phyloP scores from a whole-genome alignment of 371 early-diverging fungal species.

The Parasitella parasitica region DNA sequence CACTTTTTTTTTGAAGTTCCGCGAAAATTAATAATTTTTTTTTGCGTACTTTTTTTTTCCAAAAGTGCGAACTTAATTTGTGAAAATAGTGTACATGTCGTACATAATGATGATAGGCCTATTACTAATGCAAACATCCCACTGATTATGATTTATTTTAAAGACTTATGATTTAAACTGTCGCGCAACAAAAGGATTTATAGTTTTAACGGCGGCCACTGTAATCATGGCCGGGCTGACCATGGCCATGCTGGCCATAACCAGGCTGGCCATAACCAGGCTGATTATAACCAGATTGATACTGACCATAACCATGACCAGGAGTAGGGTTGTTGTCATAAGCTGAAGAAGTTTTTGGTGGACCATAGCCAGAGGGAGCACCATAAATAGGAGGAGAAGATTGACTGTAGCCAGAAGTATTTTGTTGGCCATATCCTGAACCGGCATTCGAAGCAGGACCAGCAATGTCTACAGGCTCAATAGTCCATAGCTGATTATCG shows the following conservation, averaged over 20 bases:
- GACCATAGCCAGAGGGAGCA: neutral
- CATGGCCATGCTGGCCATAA: neutral
- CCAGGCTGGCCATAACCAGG: neutral
- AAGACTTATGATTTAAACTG: no score
- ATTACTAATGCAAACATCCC: no score
- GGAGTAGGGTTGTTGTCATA: neutral
- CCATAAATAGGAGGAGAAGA: neutral
- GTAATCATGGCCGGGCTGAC: no score
- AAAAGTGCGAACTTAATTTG: no score
- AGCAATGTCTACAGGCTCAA: conserved; percentile 23
- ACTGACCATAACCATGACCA: neutral
- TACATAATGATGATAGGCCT: no score
- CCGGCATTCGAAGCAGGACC: neutral
- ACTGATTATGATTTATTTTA: no score
- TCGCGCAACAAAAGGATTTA: no score
- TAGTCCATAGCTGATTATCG: conserved; percentile 38
- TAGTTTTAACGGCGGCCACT: no score
- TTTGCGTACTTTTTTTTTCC: no score
- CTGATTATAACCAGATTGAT: neutral
- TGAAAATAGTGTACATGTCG: no score
- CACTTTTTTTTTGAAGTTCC: no score
- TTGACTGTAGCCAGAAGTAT: neutral
- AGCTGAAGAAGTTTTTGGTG: neutral
- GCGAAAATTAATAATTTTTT: no score
- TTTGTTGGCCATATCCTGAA: neutral